Evolutionary conservation across 768 basidiomycete species (phyloP), one percentile per base, ranked within the genome.

Genomic region (Lactifluus pinguis): DNA sequence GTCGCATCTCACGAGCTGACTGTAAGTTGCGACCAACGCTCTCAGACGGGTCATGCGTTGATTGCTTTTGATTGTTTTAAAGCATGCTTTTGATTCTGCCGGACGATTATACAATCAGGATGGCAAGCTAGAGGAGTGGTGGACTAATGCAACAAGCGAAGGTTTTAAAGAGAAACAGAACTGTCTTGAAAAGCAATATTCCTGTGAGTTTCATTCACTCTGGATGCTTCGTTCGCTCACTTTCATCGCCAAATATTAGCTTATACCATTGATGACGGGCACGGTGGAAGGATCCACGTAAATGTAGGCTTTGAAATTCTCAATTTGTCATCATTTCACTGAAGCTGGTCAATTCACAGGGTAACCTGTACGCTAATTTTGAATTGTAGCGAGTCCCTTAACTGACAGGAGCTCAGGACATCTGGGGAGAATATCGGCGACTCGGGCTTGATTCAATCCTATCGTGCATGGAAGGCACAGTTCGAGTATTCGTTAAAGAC

Each of bases 361-460:
- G 89, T 30, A 89, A 90, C 68, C 71, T 91, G 87, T 89, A 67
- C 66, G 85, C 68, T 54, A 49, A n/a, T 25, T 13, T 17, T 4
- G 8, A 14, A 25, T 56, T 6, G 36, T 50, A 39, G 4, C 39
- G 44, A 14, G 7, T 41, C 5, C 34, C 25, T 38, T 32, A 7
- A 17, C 50, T 62, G 41, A 41, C 15, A 7, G 48, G 6, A 21
- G 34, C 49, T 38, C 53, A 91, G 90, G 55, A 97, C 93, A 1
- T 89, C 89, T 11, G 92, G 92, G 6, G 93, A 95, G 72, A 93
- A 93, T 69, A 92, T 94, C 59, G 93, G 90, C 7, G 93, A 95
- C 69, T 81, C 80, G 0, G 90, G 90, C 11, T 73, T 93, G 19
- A 84, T 93, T 48, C 91, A 92, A 71, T 85, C 94, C 0, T 95